A percentile compares a stretch with the other conserved stretches of the same genome.
phyloP scores from a whole-genome alignment of 495 filamentous ascomycete genomes.

The Annulohypoxylon maeteangense region DNA sequence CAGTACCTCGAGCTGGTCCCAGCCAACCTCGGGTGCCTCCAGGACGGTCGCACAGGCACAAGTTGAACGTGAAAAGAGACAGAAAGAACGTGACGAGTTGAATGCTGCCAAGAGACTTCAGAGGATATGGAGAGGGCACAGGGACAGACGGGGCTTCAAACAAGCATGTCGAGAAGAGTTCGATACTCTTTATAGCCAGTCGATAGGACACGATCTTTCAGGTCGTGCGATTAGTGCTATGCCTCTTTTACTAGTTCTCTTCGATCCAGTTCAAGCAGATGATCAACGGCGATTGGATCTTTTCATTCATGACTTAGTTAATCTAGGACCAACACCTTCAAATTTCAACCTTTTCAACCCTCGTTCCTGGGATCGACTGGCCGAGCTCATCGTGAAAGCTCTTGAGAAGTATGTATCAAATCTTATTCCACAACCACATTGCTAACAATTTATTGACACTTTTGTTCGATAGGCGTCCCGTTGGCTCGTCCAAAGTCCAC shows the following conservation, averaged over 20 bases:
- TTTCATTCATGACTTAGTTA: conserved; percentile 51
- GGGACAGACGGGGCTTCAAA: conserved; percentile 67
- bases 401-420: conserved; percentile 46
- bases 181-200: conserved; percentile 63
- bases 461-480: conserved; percentile 35
- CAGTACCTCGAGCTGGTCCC: conserved; percentile 60
- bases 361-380: conserved; percentile 49
- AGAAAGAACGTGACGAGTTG: conserved; percentile 82
- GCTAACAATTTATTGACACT: conserved; percentile 15
- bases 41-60: conserved; percentile 86
- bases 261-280: conserved; percentile 42
- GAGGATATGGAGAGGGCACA: conserved; percentile 83
- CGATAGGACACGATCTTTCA: conserved; percentile 8
- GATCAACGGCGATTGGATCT: conserved; percentile 52
- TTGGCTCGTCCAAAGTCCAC: conserved; percentile 33
- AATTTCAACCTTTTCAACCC: conserved; percentile 45
- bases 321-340: conserved; percentile 25
- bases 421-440: neutral
- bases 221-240: conserved; percentile 47
- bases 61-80: conserved; percentile 79
- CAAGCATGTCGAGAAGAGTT: conserved; percentile 70
- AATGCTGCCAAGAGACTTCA: conserved; percentile 81
- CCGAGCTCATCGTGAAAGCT: conserved; percentile 47
- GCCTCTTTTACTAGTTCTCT: conserved; percentile 51
- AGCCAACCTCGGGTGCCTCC: conserved; percentile 67